These are phyloP conservation scores for Lophiostoma macrostomum DNA, from an alignment of 495 filamentous ascomycete species.

Conservation along the genomic window DNA sequence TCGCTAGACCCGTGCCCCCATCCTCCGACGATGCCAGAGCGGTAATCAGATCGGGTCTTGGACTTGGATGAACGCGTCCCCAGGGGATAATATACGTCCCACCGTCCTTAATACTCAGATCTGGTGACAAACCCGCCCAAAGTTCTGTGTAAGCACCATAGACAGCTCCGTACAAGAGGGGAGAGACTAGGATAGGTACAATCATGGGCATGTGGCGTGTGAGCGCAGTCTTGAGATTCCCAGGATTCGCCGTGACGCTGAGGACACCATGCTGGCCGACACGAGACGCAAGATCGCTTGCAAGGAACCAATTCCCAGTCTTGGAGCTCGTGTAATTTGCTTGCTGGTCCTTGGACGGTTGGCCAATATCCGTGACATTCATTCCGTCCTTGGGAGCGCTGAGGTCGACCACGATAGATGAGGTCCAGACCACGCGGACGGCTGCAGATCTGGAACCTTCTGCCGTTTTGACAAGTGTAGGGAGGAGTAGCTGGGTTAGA, in stretches of 20 bases:
- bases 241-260: constrained; percentile 16
- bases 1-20: constrained; percentile 3
- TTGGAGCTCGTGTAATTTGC: constrained; percentile 24
- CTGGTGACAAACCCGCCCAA: constrained; percentile 45
- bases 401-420: constrained; percentile 33
- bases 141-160: constrained; percentile 49
- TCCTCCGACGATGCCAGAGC: background rate
- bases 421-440: constrained; percentile 47
- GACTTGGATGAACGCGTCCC: constrained; percentile 6
- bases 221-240: constrained; percentile 13
- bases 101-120: constrained; percentile 38
- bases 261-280: constrained; percentile 1
- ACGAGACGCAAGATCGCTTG: constrained; percentile 6
- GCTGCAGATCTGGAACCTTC: too few species aligned
- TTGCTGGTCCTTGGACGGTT: background rate
- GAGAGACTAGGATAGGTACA: background rate
- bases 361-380: background rate
- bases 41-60: constrained; percentile 2
- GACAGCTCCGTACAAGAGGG: constrained; percentile 16
- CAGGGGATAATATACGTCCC: constrained; percentile 26
- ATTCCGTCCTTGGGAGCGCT: constrained; percentile 26
- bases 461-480: constrained; percentile 42
- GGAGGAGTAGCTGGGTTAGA: constrained; percentile 46
- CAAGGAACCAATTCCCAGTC: constrained; percentile 29
- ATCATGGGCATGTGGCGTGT: background rate